Conservation (phyloP, 371 early-diverging fungal genomes). For the Mucor ambiguus region DNA sequence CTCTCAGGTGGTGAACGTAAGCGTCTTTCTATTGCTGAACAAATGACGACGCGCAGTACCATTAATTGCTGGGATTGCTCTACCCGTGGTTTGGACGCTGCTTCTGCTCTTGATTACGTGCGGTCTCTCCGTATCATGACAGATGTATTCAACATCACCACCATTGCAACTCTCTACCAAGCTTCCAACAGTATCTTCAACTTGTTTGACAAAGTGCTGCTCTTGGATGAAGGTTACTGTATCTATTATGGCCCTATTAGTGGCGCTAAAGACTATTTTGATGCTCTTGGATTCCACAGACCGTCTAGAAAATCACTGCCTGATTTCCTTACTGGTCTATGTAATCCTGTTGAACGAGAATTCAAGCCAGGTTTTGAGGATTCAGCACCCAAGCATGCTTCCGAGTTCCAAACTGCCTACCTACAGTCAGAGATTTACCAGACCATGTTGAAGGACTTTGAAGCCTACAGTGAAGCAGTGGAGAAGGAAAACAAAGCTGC, state of each 20-base stretch:
- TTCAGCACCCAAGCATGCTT: constrained; percentile 47
- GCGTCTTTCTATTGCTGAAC: constrained; percentile 84
- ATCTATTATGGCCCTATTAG: constrained; percentile 75
- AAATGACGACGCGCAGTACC: constrained; percentile 75
- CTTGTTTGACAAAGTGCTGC: constrained; percentile 74
- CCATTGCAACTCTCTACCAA: constrained; percentile 70
- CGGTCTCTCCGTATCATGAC: constrained; percentile 70
- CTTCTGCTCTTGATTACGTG: constrained; percentile 81
- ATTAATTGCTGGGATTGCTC: constrained; percentile 87
- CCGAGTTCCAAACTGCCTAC: constrained; percentile 53
- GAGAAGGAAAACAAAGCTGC: constrained; percentile 35
- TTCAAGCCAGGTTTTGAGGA: constrained; percentile 57
- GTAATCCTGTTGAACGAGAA: constrained; percentile 65
- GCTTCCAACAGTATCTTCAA: constrained; percentile 75
- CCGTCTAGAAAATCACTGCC: constrained; percentile 76
- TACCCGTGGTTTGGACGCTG: constrained; percentile 89
- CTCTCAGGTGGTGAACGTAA: constrained; percentile 88
- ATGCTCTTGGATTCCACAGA: constrained; percentile 66
- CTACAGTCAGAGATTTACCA: constrained; percentile 39
- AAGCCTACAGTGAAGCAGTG: constrained; percentile 39
- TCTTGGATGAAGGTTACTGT: constrained; percentile 73
- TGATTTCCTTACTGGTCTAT: constrained; percentile 77
- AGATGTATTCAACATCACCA: constrained; percentile 64
- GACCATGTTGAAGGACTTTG: constrained; percentile 34
- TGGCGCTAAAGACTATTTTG: constrained; percentile 72